A percentile compares a stretch with the other conserved stretches of the same genome.
Conservation (phyloP, 1,284 basidiomycete species). For the Austroboletus niveus region DNA sequence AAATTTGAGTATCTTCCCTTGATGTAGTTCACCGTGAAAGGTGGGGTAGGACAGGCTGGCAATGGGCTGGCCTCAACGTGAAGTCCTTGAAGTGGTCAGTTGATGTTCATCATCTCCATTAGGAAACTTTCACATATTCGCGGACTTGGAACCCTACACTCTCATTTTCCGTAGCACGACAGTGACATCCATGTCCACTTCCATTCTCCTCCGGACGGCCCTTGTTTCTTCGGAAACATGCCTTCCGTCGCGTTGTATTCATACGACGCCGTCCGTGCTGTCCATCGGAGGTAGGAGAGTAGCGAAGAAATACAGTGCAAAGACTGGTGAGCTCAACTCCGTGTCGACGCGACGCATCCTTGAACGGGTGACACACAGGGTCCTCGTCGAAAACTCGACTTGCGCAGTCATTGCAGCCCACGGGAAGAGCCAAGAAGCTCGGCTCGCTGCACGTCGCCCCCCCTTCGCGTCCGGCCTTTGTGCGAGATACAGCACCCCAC, state of each 20-base stretch:
- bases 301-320: slow-evolving; percentile 11
- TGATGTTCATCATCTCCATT: slow-evolving; percentile 6
- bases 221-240: neutral
- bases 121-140: slow-evolving; percentile 11
- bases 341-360: neutral
- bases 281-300: slow-evolving; percentile 8
- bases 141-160: slow-evolving; percentile 16
- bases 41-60: neutral
- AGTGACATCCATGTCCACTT: slow-evolving; percentile 8
- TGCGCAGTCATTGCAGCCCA: slow-evolving; percentile 37
- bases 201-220: slow-evolving; percentile 3
- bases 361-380: slow-evolving; percentile 5
- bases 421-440: slow-evolving; percentile 26
- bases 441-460: slow-evolving; percentile 36
- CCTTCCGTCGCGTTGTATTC: slow-evolving; percentile 8
- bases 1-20: neutral
- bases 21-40: neutral
- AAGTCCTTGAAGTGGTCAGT: neutral
- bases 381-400: slow-evolving; percentile 37
- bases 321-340: slow-evolving; percentile 14
- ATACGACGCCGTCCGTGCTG: slow-evolving; percentile 12
- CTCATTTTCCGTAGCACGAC: neutral
- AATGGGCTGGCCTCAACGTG: neutral
- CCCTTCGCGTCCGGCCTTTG: slow-evolving; percentile 15
- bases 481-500: slow-evolving; percentile 33